phyloP scores from a whole-genome alignment of 345 rosid species.

The Dimocarpus longan region DNA sequence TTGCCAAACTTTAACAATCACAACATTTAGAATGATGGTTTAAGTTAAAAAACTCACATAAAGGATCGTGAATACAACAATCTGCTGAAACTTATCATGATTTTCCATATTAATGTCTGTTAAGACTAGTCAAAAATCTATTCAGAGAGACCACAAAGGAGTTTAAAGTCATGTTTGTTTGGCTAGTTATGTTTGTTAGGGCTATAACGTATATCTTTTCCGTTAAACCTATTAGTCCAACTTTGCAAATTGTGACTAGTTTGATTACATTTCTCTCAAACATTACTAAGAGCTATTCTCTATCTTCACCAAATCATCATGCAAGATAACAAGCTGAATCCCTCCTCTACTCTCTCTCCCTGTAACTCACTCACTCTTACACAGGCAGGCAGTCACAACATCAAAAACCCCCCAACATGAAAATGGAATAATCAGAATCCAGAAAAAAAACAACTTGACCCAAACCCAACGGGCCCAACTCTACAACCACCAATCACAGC shows the following conservation, averaged over 20 bases:
- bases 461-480: conserved; percentile 4
- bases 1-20: neutral
- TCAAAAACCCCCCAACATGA: neutral
- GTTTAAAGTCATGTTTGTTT: neutral
- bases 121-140: neutral
- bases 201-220: neutral
- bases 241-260: neutral
- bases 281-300: neutral
- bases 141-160: neutral
- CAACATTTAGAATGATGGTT: neutral
- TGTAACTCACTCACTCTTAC: neutral
- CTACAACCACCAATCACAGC: conserved; percentile 8
- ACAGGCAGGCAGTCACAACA: neutral
- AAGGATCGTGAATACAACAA: neutral
- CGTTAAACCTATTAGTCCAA: neutral
- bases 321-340: neutral
- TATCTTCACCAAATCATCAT: neutral
- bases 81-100: neutral
- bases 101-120: neutral
- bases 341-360: neutral
- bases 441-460: neutral
- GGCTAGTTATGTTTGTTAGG: neutral
- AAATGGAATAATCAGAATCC: neutral
- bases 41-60: neutral
- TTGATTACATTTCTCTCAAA: neutral